Percentiles rank a stretch among this genome's conserved stretches.
Conservation (phyloP, 2,329 filamentous ascomycete genomes). For the Falciphora oryzae region DNA sequence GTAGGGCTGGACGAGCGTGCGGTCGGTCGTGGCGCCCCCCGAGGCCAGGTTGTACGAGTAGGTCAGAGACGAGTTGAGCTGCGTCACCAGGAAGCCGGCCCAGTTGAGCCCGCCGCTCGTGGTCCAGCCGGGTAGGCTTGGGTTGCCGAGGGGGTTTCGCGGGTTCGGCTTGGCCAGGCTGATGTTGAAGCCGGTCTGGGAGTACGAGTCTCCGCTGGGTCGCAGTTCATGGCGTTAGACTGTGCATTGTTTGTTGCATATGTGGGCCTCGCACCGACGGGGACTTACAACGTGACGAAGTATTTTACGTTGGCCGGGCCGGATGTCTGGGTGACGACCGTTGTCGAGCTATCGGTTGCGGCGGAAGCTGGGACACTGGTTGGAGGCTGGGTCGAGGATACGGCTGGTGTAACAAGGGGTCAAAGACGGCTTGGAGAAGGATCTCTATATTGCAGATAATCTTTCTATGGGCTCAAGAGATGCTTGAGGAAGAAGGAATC, state of each 20-base stretch:
- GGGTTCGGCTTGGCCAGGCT: conserved; percentile 40
- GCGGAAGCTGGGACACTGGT: too few species aligned
- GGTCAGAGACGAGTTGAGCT: conserved; percentile 34
- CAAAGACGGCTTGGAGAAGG: too few species aligned
- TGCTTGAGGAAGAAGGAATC: too few species aligned
- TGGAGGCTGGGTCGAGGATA: too few species aligned
- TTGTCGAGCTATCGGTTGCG: too few species aligned
- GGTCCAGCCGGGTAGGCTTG: conserved; percentile 43
- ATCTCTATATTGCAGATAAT: too few species aligned
- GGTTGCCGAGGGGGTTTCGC: conserved; percentile 56
- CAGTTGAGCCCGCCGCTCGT: conserved; percentile 42
- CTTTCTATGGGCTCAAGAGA: too few species aligned
- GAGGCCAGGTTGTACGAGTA: conserved; percentile 45
- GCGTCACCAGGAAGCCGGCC: conserved; percentile 36
- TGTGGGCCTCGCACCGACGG: too few species aligned
- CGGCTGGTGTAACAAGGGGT: too few species aligned
- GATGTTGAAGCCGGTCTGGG: conserved; percentile 49
- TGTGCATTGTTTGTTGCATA: too few species aligned
- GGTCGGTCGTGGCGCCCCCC: conserved; percentile 45
- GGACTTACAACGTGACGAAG: background rate
- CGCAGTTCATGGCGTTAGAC: background rate
- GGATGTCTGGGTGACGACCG: too few species aligned
- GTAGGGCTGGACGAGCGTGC: conserved; percentile 42
- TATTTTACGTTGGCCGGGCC: background rate
- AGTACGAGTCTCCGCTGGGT: conserved; percentile 8